A percentile compares a stretch with the other conserved stretches of the same genome.
phyloP scores from a whole-genome alignment of 2,329 filamentous ascomycete genomes.

The Arachnomyces sp. region DNA sequence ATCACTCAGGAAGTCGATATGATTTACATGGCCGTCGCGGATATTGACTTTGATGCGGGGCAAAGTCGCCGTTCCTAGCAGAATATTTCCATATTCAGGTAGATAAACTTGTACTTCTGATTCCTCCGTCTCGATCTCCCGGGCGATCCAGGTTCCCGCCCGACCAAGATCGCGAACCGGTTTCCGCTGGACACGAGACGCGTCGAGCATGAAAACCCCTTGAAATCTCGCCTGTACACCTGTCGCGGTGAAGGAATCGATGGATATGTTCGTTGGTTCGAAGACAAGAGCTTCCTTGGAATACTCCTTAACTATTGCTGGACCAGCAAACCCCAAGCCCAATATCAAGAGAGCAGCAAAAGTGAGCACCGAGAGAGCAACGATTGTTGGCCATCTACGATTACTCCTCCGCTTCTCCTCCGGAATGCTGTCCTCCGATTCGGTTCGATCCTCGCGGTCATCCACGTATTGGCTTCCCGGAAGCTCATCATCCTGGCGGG shows the following conservation, averaged over 20 bases:
- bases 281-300: conserved; percentile 75
- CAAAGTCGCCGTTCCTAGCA: conserved; percentile 69
- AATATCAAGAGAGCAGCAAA: conserved; percentile 61
- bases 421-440: conserved; percentile 16
- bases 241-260: conserved; percentile 72
- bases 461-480: conserved; percentile 16
- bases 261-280: conserved; percentile 72
- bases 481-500: conserved; percentile 26
- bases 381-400: conserved; percentile 67
- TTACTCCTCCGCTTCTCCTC: conserved; percentile 16
- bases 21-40: conserved; percentile 67
- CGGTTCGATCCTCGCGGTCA: conserved; percentile 14
- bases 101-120: conserved; percentile 70
- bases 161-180: conserved; percentile 68
- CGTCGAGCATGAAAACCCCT: conserved; percentile 75
- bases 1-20: conserved; percentile 71
- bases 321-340: conserved; percentile 70
- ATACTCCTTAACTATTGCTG: conserved; percentile 75
- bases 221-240: conserved; percentile 75
- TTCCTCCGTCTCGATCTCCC: conserved; percentile 64
- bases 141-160: conserved; percentile 71
- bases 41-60: conserved; percentile 71
- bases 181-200: conserved; percentile 62
- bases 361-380: conserved; percentile 63
- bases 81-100: conserved; percentile 69